Evolutionary conservation across 768 basidiomycete genomes (phyloP), one percentile per base, ranked within the genome.

Genomic region (Tricholoma matsutake): DNA sequence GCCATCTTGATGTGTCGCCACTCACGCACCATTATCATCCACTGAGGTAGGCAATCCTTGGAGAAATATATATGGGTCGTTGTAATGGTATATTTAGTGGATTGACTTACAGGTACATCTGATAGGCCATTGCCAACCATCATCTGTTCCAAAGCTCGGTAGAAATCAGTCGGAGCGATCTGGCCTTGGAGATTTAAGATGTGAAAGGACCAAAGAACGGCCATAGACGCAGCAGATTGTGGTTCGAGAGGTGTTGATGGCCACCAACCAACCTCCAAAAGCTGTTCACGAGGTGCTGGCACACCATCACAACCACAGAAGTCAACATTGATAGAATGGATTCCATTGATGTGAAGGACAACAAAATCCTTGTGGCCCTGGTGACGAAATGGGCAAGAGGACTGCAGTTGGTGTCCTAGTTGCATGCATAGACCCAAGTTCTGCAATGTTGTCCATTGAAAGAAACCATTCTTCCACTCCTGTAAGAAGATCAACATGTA

Each of bases 1-100:
- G 56, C 13, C 64, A 56, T 56, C 43, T 64, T 67, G 34, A 67
- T 57, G 39, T 67, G 65, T 2, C 59, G 52, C 64, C 63, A 67
- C 32, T 61, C 56, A 4, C 56, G 37, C 5, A 58, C 54, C 41
- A 63, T 59, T 16, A 60, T n/a, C 58, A 60, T 63, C 14, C 51
- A 63, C 11, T 51, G 22, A 22, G 53, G 3, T 4, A 63, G 45
- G 18, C 54, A 54, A 56, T 63, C 41, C 56, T 57, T 37, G 34
- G 18, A 16, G 6, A 22, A 35, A 28, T 57, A 57, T 22, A 45
- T 41, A 41, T 22, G 29, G 37, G 22, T 25, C 22, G 3, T 25
- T 25, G 22, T 25, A 25, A 25, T 1, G 22, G 22, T 25, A 25
- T 1, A 25, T 25, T 25, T 25, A 25, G 22, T 25, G 3, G 22